These are phyloP conservation scores for Hemisphaericaspora xylanilytica DNA, from an alignment of 1,139 yeast genomes.

Conservation along the genomic window DNA sequence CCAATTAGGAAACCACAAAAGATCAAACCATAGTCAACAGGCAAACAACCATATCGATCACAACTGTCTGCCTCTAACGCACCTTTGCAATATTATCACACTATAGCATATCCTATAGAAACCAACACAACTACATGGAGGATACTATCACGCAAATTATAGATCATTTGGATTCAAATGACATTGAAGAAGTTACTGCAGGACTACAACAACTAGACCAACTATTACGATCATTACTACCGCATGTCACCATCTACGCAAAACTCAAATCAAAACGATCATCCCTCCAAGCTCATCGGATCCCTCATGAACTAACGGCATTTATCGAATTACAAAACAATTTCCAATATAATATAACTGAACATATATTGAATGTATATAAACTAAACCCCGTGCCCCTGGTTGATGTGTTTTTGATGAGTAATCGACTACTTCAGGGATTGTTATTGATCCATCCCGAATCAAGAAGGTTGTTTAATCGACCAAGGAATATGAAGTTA, in stretches of 20 bases:
- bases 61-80: too few species aligned
- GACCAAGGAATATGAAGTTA: constrained; percentile 30
- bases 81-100: too few species aligned
- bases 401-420: constrained; percentile 17
- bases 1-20: background rate
- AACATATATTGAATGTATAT: constrained; percentile 31
- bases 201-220: constrained; percentile 20
- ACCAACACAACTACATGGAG: constrained; percentile 3
- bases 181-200: background rate
- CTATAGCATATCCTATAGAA: too few species aligned
- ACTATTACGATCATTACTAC: constrained; percentile 22
- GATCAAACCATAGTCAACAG: too few species aligned
- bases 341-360: constrained; percentile 48
- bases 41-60: too few species aligned
- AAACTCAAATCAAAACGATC: constrained; percentile 10
- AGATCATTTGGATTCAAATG: constrained; percentile 5
- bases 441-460: constrained; percentile 57
- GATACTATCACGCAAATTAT: constrained; percentile 5
- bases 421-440: constrained; percentile 58
- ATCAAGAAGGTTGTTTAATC: constrained; percentile 48
- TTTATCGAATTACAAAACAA: constrained; percentile 52
- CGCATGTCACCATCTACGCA: constrained; percentile 23
- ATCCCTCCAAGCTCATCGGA: constrained; percentile 6
- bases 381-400: constrained; percentile 14
- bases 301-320: constrained; percentile 25